Evolutionary conservation across 139 green algal species (phyloP).

Genomic region (Raphidocelis subcapitata): DNA sequence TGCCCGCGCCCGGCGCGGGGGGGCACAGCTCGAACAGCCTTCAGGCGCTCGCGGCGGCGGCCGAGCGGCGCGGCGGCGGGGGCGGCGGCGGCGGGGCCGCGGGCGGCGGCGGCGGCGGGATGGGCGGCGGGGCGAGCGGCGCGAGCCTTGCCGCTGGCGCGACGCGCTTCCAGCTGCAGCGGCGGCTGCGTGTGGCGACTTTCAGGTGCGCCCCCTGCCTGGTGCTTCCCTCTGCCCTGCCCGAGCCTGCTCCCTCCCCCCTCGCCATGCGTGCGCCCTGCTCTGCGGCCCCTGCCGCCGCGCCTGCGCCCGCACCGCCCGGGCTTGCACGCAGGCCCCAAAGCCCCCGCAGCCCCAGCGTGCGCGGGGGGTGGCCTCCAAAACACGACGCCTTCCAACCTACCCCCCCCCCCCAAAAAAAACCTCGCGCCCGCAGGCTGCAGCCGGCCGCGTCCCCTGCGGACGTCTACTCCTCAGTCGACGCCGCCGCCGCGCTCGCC

Average conservation of each 20-base stretch:
- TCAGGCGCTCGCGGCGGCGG: no score
- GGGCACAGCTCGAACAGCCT: neutral
- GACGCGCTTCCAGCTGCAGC: conserved; percentile 48
- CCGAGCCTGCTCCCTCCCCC: no score
- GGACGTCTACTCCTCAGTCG: conserved; percentile 57
- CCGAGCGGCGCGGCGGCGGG: no score
- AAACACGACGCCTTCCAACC: no score
- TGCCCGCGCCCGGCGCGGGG: conserved; percentile 7
- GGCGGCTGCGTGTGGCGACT: conserved; percentile 57
- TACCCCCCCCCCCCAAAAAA: neutral
- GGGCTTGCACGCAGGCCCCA: no score
- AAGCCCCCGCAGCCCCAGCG: no score
- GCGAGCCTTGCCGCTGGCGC: neutral
- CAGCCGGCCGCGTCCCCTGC: conserved; percentile 27
- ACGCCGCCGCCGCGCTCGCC: conserved; percentile 63
- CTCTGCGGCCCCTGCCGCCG: no score
- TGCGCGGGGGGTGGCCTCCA: no score
- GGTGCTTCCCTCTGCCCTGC: no score
- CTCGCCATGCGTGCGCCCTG: no score
- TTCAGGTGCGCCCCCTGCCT: conserved; percentile 34
- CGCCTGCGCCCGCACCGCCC: no score
- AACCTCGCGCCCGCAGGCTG: conserved; percentile 14
- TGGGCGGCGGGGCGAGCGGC: neutral
- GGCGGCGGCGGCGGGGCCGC: no score
- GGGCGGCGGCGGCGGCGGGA: neutral